Conservation (phyloP, 2,329 filamentous ascomycete genomes). For the Venturia asperata region DNA sequence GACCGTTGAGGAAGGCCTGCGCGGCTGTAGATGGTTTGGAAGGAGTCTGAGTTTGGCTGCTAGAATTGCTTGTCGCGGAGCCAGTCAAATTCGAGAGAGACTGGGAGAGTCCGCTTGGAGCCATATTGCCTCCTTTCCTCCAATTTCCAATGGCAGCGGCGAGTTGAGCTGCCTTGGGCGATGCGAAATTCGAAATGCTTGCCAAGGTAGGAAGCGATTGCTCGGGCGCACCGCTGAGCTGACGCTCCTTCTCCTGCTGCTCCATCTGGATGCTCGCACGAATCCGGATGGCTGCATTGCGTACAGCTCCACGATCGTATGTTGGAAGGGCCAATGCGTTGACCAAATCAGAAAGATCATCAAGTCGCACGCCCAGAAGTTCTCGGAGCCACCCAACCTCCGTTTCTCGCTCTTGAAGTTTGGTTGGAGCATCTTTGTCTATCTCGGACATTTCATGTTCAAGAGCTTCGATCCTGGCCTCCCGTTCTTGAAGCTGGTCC, state of each 20-base stretch:
- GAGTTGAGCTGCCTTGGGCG: slow-evolving; percentile 78
- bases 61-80: not conserved
- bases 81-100: slow-evolving; percentile 25
- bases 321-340: slow-evolving; percentile 64
- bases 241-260: slow-evolving; percentile 85
- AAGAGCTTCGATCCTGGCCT: slow-evolving; percentile 80
- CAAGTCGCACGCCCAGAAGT: slow-evolving; percentile 79
- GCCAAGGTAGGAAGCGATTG: slow-evolving; percentile 66
- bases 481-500: slow-evolving; percentile 91
- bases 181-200: slow-evolving; percentile 67
- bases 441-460: slow-evolving; percentile 62
- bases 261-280: slow-evolving; percentile 97
- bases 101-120: slow-evolving; percentile 39
- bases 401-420: slow-evolving; percentile 84
- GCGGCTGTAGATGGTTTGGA: slow-evolving; percentile 48
- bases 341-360: slow-evolving; percentile 90
- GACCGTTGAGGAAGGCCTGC: slow-evolving; percentile 63
- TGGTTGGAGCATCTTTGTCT: slow-evolving; percentile 70
- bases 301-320: slow-evolving; percentile 72
- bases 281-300: slow-evolving; percentile 85
- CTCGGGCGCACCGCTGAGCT: slow-evolving; percentile 55
- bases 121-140: slow-evolving; percentile 56
- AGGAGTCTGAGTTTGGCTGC: slow-evolving; percentile 43
- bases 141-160: slow-evolving; percentile 98
- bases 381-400: slow-evolving; percentile 95